Evolutionary conservation across 805 yeast species (phyloP).

Genomic region (Cyberlindnera maritima): DNA sequence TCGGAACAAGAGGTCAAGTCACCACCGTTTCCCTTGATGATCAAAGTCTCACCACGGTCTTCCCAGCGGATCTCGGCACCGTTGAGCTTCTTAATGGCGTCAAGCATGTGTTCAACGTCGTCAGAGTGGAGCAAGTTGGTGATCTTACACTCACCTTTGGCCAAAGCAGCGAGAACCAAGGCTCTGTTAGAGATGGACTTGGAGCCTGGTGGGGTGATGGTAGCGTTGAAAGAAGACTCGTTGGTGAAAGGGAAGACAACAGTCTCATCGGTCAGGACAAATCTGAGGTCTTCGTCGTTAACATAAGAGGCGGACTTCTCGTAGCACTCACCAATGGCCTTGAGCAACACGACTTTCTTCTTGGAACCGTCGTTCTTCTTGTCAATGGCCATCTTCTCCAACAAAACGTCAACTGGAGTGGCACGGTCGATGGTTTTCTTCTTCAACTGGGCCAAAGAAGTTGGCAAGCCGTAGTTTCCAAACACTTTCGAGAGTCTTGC

Average conservation of each 20-base stretch:
- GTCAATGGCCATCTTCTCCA: constrained; percentile 90
- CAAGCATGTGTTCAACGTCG: constrained; percentile 92
- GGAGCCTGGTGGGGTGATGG: constrained; percentile 89
- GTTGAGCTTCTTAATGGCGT: constrained; percentile 72
- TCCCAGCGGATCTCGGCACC: constrained; percentile 84
- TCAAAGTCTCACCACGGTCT: constrained; percentile 86
- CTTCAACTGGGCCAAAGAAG: constrained; percentile 63
- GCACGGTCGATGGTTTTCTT: constrained; percentile 63
- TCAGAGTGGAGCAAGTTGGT: constrained; percentile 91
- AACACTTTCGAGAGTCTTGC: constrained; percentile 83
- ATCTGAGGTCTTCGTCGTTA: constrained; percentile 72
- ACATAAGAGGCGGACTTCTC: constrained; percentile 87
- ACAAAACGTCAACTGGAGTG: constrained; percentile 72
- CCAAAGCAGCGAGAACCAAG: constrained; percentile 86
- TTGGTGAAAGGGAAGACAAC: constrained; percentile 56
- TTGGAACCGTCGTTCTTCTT: constrained; percentile 93
- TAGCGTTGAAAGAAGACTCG: constrained; percentile 30
- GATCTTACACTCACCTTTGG: constrained; percentile 78
- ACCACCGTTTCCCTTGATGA: constrained; percentile 86
- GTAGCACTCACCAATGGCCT: constrained; percentile 83
- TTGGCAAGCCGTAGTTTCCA: constrained; percentile 83
- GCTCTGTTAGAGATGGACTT: constrained; percentile 97
- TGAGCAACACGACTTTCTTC: constrained; percentile 82
- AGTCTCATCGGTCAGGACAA: constrained; percentile 80
- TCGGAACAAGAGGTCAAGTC: constrained; percentile 58